Evolutionary conservation across 768 basidiomycete genomes (phyloP), one percentile per base, ranked within the genome.

Genomic region (Chlorophyllum brunneum): DNA sequence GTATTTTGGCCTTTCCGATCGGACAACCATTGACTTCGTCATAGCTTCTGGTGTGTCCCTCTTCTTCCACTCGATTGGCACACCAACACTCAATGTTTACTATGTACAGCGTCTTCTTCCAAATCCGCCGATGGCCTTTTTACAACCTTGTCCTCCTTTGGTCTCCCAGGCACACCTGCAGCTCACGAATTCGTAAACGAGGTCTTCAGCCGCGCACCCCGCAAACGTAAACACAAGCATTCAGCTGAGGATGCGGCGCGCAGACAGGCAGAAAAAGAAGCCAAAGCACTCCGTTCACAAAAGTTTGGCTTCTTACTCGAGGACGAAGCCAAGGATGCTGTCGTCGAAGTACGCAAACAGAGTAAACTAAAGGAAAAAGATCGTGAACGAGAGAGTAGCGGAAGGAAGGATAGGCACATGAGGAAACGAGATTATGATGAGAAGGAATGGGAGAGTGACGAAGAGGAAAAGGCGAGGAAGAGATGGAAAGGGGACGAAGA

Each of bases 381-480:
- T 41, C 64, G 66, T 59, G 58, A 54, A 54, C 27, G 56, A 43
- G 38, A 57, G 36, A 63, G 72, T 54, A 76, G 77, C 58, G 82
- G 82, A 53, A 80, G 75, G 54, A 70, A 73, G 60, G 85, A 87
- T 31, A 76, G 82, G 51, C 81, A 84, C 55, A 74, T 80, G 33
- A 76, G 93, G 58, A 95, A 94, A 66, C 75, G 92, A 43, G 92
- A 95, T 26, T 79, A 83, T 53, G 88, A 90, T 56, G 80, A 73
- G 18, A 85, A 83, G 49, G 87, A 91, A 54, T 95, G 94, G 92
- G 88, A 92, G 66, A 92, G 89, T 58, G 93, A 92, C 56, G 92
- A 91, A 55, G 92, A 94, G 53, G 90, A 92, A 58, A 73, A 81
- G 64, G 71, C 77, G 33, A 73, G 83, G 65, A 92, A 88, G 64